phyloP scores from a whole-genome alignment of 2,329 filamentous ascomycete species.

The Fusarium bactridioides region DNA sequence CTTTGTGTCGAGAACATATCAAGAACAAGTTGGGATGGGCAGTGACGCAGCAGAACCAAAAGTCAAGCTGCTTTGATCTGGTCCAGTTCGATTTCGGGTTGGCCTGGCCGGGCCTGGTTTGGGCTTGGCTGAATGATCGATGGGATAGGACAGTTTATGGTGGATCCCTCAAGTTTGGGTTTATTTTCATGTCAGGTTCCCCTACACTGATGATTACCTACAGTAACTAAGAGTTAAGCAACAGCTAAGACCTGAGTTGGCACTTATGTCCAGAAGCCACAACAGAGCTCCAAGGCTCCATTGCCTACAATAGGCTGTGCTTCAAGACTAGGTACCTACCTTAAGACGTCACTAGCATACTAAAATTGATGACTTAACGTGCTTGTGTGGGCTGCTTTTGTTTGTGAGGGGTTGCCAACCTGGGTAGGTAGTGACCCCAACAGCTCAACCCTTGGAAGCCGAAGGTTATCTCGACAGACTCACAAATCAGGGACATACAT shows the following conservation, averaged over 20 bases:
- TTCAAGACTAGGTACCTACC: neutral
- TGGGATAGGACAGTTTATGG: slow-evolving; percentile 35
- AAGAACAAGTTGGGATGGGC: slow-evolving; percentile 22
- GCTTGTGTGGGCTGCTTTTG: neutral
- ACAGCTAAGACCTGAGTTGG: slow-evolving; percentile 8
- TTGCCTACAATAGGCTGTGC: neutral
- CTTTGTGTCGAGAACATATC: slow-evolving; percentile 17
- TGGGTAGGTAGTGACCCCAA: neutral
- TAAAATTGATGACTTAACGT: slow-evolving; percentile 24
- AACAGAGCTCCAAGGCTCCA: slow-evolving; percentile 6
- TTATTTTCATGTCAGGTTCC: slow-evolving; percentile 16
- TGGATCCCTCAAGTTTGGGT: slow-evolving; percentile 26
- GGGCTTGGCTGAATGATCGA: slow-evolving; percentile 3
- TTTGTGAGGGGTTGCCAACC: neutral
- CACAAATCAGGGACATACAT: neutral
- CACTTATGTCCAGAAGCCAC: neutral
- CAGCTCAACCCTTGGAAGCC: neutral
- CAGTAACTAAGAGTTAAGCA: neutral
- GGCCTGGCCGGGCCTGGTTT: slow-evolving; percentile 19
- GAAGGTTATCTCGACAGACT: neutral
- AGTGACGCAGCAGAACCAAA: slow-evolving; percentile 38
- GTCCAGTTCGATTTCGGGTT: slow-evolving; percentile 32
- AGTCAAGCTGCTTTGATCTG: slow-evolving; percentile 34
- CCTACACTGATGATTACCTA: slow-evolving; percentile 1
- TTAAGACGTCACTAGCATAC: slow-evolving; percentile 2